These are phyloP conservation scores for Brasenia schreberi DNA, from an alignment of 164 flowering plant species.

Conservation along the genomic window DNA sequence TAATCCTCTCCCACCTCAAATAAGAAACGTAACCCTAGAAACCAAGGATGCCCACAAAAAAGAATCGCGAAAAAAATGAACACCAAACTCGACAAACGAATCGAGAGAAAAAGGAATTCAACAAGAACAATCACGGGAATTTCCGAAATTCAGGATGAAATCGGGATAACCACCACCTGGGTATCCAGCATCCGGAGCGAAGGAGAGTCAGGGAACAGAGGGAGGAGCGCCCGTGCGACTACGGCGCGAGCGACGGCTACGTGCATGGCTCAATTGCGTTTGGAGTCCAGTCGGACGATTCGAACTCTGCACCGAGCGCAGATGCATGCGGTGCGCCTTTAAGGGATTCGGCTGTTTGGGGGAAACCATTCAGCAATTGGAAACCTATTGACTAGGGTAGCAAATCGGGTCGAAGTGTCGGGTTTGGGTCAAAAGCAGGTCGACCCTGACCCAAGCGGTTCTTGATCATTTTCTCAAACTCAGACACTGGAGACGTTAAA, in stretches of 20 bases:
- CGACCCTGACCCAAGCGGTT: too few species aligned
- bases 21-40: background rate
- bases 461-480: too few species aligned
- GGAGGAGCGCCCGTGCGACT: background rate
- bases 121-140: background rate
- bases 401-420: too few species aligned
- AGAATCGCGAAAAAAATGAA: background rate
- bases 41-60: background rate
- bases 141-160: background rate
- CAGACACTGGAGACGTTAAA: too few species aligned
- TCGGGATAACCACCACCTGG: background rate
- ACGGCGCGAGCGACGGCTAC: background rate
- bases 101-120: background rate
- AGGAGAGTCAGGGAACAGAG: background rate
- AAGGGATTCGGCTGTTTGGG: too few species aligned
- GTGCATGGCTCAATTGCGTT: background rate
- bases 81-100: background rate
- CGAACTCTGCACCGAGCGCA: background rate
- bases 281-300: background rate
- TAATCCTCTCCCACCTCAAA: background rate
- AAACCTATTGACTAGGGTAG: too few species aligned
- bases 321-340: background rate
- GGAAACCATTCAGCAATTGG: too few species aligned
- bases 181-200: background rate
- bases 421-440: too few species aligned